Conservation (phyloP, 371 early-diverging fungal genomes). For the Dichotomocladium elegans region DNA sequence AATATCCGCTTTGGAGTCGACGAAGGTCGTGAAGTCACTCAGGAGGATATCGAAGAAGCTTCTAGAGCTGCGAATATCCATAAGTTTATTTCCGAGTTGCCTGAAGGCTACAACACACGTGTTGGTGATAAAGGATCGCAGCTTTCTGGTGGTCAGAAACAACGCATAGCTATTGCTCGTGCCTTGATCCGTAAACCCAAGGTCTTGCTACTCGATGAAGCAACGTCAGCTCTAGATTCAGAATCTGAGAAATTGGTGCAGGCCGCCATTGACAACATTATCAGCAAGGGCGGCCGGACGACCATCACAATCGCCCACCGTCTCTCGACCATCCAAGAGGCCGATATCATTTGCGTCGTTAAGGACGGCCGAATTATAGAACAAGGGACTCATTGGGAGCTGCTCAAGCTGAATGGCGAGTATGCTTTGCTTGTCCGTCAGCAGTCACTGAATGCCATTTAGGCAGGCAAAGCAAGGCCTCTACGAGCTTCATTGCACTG, state of each 20-base stretch:
- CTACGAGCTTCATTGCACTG: too few relatives aligned
- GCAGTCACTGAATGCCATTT: too few relatives aligned
- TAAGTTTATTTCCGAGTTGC: constrained; percentile 63
- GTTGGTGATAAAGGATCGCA: constrained; percentile 71
- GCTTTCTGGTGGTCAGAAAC: too few relatives aligned
- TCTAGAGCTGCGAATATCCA: constrained; percentile 71
- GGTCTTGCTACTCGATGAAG: constrained; percentile 84
- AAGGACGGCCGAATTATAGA: constrained; percentile 76
- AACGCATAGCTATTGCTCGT: constrained; percentile 55
- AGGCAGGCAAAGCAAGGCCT: too few relatives aligned
- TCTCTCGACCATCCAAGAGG: too few relatives aligned
- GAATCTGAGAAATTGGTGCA: constrained; percentile 90
- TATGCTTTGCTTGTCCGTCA: constrained; percentile 31
- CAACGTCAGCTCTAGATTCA: constrained; percentile 91
- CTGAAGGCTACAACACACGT: too few relatives aligned
- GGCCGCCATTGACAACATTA: constrained; percentile 76
- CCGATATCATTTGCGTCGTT: constrained; percentile 41
- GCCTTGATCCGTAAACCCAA: constrained; percentile 22
- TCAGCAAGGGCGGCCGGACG: constrained; percentile 47
- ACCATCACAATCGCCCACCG: too few relatives aligned
- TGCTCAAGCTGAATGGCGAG: constrained; percentile 33
- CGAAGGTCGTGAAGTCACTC: constrained; percentile 32
- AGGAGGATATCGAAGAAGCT: constrained; percentile 58
- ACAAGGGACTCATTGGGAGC: too few relatives aligned
- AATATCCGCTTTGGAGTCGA: constrained; percentile 72